phyloP scores from a whole-genome alignment of 352 stramenopile genomes.

The Globisporangium nodosum region DNA sequence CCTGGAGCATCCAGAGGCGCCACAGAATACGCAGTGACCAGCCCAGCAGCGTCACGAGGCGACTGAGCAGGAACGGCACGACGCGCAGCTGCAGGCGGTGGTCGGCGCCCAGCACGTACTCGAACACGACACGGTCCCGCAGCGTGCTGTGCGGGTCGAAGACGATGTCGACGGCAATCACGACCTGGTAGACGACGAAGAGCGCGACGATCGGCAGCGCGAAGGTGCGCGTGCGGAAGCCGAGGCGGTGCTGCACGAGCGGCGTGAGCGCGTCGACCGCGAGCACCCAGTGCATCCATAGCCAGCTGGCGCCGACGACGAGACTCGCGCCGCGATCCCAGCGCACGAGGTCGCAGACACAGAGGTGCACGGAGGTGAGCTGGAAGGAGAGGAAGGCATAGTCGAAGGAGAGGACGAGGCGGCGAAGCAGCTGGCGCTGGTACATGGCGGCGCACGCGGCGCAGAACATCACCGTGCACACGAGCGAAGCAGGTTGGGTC shows the following conservation, averaged over 20 bases:
- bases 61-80: constrained; percentile 7
- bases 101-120: background rate
- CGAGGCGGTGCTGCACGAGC: background rate
- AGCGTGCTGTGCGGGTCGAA: background rate
- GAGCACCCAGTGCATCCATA: constrained; percentile 28
- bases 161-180: constrained; percentile 1
- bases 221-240: constrained; percentile 1
- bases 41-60: constrained; percentile 3
- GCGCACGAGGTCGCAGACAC: constrained; percentile 22
- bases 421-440: constrained; percentile 21
- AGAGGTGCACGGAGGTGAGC: constrained; percentile 21
- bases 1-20: constrained; percentile 4
- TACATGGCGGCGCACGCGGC: constrained; percentile 5
- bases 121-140: constrained; percentile 5
- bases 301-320: constrained; percentile 15
- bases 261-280: constrained; percentile 20
- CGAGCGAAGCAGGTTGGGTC: constrained; percentile 4
- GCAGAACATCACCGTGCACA: constrained; percentile 13
- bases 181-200: constrained; percentile 6
- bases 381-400: constrained; percentile 33
- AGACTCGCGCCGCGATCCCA: constrained; percentile 18
- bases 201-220: constrained; percentile 2
- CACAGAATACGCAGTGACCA: constrained; percentile 9
- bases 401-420: constrained; percentile 33
- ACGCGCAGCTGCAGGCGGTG: constrained; percentile 4